A percentile compares a stretch with the other conserved stretches of the same genome.
These are phyloP conservation scores for Cyberlindnera americana DNA, from an alignment of 805 yeast species.

Conservation along the genomic window DNA sequence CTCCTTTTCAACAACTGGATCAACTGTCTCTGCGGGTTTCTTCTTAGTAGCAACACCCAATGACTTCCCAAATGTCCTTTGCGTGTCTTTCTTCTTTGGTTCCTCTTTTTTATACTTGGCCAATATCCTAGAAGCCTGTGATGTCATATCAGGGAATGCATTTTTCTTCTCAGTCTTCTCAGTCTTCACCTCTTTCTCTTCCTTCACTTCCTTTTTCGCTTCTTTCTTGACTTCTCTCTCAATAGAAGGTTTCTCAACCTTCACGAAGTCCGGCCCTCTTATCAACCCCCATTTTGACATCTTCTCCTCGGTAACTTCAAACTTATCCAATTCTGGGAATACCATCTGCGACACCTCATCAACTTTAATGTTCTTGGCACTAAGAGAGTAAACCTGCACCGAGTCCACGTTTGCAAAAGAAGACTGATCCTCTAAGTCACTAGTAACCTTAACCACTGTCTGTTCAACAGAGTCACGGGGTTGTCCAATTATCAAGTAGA, in stretches of 20 bases:
- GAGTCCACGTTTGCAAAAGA: constrained; percentile 31
- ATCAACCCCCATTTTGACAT: constrained; percentile 24
- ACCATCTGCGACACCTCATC: constrained; percentile 18
- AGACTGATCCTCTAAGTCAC: constrained; percentile 26
- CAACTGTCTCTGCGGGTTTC: constrained; percentile 13
- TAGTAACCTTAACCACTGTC: constrained; percentile 24
- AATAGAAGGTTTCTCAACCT: constrained; percentile 1
- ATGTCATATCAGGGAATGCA: constrained; percentile 14
- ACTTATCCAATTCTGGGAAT: constrained; percentile 11
- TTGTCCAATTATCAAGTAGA: constrained; percentile 40
- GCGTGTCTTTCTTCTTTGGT: constrained; percentile 14
- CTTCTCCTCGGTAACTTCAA: constrained; percentile 12
- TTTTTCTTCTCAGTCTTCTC: constrained; percentile 2
- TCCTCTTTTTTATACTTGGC: constrained; percentile 4
- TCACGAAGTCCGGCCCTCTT: constrained; percentile 23
- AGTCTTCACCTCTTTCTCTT: not conserved
- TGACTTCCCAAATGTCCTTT: constrained; percentile 1
- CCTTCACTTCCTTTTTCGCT: constrained; percentile 6
- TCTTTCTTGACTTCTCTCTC: constrained; percentile 7
- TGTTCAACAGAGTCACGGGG: constrained; percentile 9
- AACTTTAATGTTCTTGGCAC: constrained; percentile 19
- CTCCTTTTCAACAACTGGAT: constrained; percentile 16
- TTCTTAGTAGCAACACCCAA: not conserved
- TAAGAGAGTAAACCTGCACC: constrained; percentile 39
- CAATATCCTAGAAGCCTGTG: constrained; percentile 1